These are phyloP conservation scores for Sordariomycetes sp. DNA, from an alignment of 2,329 filamentous ascomycete species.

Conservation along the genomic window DNA sequence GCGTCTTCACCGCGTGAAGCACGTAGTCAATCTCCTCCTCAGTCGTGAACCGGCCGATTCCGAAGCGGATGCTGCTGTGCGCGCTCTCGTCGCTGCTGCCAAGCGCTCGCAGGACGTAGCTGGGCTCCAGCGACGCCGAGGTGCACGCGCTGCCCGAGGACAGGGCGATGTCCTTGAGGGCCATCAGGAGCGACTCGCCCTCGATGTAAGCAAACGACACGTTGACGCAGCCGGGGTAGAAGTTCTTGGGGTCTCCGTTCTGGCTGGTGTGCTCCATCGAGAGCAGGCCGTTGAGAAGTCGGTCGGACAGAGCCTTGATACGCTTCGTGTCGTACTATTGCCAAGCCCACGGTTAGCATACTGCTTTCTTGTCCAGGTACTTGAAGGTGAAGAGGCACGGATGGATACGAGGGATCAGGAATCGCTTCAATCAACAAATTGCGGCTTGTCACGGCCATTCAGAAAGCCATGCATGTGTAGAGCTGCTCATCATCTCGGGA, in stretches of 20 bases:
- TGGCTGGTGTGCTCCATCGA: slow-evolving; percentile 84
- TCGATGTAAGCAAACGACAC: slow-evolving; percentile 98
- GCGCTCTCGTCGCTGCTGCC: slow-evolving; percentile 96
- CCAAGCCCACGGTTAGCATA: slow-evolving; percentile 10
- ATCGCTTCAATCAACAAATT: slow-evolving; percentile 55
- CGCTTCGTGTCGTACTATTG: slow-evolving; percentile 84
- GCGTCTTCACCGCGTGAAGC: slow-evolving; percentile 80
- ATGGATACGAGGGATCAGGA: slow-evolving; percentile 38
- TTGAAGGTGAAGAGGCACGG: neutral
- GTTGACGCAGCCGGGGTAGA: slow-evolving; percentile 96
- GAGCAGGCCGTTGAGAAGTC: slow-evolving; percentile 71
- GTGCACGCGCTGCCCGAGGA: slow-evolving; percentile 97
- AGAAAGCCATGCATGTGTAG: slow-evolving; percentile 81
- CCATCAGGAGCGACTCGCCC: slow-evolving; percentile 96
- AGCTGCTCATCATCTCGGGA: slow-evolving; percentile 64
- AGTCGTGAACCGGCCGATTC: slow-evolving; percentile 93
- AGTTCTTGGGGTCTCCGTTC: slow-evolving; percentile 73
- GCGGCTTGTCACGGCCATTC: slow-evolving; percentile 56
- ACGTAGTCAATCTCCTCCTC: slow-evolving; percentile 96
- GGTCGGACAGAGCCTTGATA: slow-evolving; percentile 72
- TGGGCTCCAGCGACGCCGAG: slow-evolving; percentile 90
- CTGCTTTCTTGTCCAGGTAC: neutral
- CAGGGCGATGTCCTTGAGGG: slow-evolving; percentile 91
- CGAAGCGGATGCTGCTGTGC: slow-evolving; percentile 95
- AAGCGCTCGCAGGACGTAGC: slow-evolving; percentile 87